A percentile compares a stretch with the other conserved stretches of the same genome.
phyloP scores from a whole-genome alignment of 2,329 filamentous ascomycete species.

The Rhinocladiella similis region DNA sequence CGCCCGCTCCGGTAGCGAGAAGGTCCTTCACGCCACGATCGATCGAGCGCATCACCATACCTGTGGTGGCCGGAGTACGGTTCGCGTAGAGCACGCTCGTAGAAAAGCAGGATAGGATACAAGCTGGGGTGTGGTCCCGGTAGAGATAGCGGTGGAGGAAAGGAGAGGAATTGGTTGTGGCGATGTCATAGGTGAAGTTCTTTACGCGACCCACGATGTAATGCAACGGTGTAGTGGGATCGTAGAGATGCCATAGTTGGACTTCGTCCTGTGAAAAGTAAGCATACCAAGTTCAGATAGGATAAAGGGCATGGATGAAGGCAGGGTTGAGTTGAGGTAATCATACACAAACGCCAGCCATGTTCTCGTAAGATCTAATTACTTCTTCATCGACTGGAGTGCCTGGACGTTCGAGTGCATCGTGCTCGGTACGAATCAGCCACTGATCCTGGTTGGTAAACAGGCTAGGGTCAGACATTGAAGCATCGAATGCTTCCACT shows the following conservation, averaged over 20 bases:
- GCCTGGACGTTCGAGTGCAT: not conserved
- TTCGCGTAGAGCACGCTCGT: not conserved
- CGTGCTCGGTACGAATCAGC: not conserved
- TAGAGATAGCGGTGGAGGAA: constrained; percentile 4
- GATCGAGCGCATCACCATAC: not conserved
- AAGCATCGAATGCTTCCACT: not conserved
- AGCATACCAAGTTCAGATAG: not conserved
- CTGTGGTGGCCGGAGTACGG: constrained; percentile 1
- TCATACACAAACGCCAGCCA: not conserved
- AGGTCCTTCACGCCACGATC: not conserved
- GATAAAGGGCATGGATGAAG: not conserved
- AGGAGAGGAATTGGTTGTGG: not conserved
- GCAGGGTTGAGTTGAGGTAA: not conserved
- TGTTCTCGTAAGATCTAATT: not conserved
- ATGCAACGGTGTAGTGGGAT: not conserved
- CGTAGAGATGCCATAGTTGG: constrained; percentile 4
- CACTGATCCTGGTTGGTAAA: not conserved
- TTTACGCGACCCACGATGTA: constrained; percentile 1
- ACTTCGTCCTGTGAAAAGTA: not conserved
- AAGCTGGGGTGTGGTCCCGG: constrained; percentile 1
- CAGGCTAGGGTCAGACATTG: not conserved
- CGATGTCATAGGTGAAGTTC: not conserved
- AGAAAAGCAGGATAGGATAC: constrained; percentile 4
- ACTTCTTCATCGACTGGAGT: constrained; percentile 4
- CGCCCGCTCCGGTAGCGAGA: not conserved